Evolutionary conservation across 192 early-diverging fungal genomes (phyloP), one percentile per base, ranked within the genome.

Genomic region (Entomortierella chlamydospora): DNA sequence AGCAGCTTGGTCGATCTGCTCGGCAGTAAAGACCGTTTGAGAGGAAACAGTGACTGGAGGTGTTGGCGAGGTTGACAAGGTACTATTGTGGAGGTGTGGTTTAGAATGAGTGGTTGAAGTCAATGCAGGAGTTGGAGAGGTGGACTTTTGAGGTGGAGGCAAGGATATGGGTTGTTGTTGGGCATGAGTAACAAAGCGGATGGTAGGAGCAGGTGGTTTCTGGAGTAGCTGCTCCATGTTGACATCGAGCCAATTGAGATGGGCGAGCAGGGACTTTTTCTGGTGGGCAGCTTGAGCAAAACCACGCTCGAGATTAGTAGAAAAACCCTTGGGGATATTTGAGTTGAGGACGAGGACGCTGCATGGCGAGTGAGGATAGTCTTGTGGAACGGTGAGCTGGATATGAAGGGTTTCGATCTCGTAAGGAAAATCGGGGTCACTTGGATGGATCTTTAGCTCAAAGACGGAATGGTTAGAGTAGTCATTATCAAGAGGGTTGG

Each of bases 381-480:
- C 49, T 8, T 58, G 59, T 0, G 94, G 93, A 2, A 95, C 77
- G 12, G 70, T 59, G 20, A 94, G 72, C n/a, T 85, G 86, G 34
- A 94, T 33, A 42, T 87, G 72, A 25, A 95, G 72, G n/a, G 80
- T 68, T 31, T 86, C 74, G 45, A 95, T 79, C 51, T 94, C 93
- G 59, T 85, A 95, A 17, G 94, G 92, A 59, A 95, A 95, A 61
- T 95, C 94, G 25, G 94, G 94, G 51, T 95, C 93, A 26, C 78
- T 80, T 7, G 88, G 88, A 1, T 39, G 42, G 53, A 77, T 68
- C 60, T 77, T 68, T 30, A 77, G 65, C 12, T 68, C 57, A 51
- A 66, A 68, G 15, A 13, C 11, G 0, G 58, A 56, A 45, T 26
- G 6, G 22, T 34, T 30, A n/a, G n/a, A n/a, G n/a, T n/a, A n/a